These are phyloP conservation scores for Begonia peltatifolia DNA, from an alignment of 306 rosid genomes.

Conservation along the genomic window DNA sequence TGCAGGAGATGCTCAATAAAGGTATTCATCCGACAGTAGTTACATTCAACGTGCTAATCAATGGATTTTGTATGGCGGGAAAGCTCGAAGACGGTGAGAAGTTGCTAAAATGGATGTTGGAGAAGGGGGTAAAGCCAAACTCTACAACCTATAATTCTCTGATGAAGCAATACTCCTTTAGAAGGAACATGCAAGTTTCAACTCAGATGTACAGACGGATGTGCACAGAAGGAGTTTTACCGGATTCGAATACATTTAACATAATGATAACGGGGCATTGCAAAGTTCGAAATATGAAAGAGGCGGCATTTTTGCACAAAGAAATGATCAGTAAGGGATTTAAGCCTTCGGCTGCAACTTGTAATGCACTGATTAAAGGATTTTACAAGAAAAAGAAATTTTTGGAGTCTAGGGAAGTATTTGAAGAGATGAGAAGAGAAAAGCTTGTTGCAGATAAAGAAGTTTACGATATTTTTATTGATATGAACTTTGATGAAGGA, in stretches of 20 bases:
- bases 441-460: slow-evolving; percentile 63
- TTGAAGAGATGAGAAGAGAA: slow-evolving; percentile 72
- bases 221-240: slow-evolving; percentile 48
- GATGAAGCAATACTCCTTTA: slow-evolving; percentile 73
- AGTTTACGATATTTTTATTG: slow-evolving; percentile 63
- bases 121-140: slow-evolving; percentile 60
- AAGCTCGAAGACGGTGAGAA: slow-evolving; percentile 73
- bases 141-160: slow-evolving; percentile 68
- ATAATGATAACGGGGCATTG: slow-evolving; percentile 79
- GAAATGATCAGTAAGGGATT: slow-evolving; percentile 62
- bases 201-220: slow-evolving; percentile 46
- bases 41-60: slow-evolving; percentile 82
- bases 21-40: slow-evolving; percentile 76
- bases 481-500: slow-evolving; percentile 64
- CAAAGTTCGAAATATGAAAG: slow-evolving; percentile 76
- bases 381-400: slow-evolving; percentile 59
- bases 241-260: slow-evolving; percentile 62
- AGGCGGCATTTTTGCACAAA: slow-evolving; percentile 57
- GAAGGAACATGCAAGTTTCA: slow-evolving; percentile 49
- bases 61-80: slow-evolving; percentile 76
- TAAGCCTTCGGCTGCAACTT: slow-evolving; percentile 40
- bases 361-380: slow-evolving; percentile 54
- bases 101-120: slow-evolving; percentile 72
- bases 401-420: slow-evolving; percentile 51
- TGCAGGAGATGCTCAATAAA: slow-evolving; percentile 50